Base-by-base conservation (phyloP, 129 eudicot genomes). In the Ambrosia trifida region DNA sequence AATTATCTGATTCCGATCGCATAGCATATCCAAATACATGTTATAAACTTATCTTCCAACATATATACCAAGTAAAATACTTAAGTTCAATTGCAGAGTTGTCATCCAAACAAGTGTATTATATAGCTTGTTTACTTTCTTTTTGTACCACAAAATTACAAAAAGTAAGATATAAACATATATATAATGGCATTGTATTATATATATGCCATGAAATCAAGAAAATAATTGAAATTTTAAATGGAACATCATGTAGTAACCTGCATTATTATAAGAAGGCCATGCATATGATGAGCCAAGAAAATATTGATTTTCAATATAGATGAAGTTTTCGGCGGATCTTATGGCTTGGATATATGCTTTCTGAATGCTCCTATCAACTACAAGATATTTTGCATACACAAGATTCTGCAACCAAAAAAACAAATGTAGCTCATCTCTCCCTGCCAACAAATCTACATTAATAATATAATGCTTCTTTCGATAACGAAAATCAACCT, bases 261-360 rank as follows among this genome's bases (percentile, higher is more conserved):
- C 95, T 88, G 97, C 88, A 61, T 76, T 67, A 72, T 52, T 84
- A 71, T 80, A 75, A 66, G 84, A 73, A 5, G 85, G 79, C 96
- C 97, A 91, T 76, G 93, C 97, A 76, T 79, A 91, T 31, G 97
- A 91, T 72, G 97, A 91, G n/a, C 97, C 97, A 43, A 91, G 81
- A 78, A 91, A 91, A 78, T 91, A 91, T 71, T 91, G 97, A 78
- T 91, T 91, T 72, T 91, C 97, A 66, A 91, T 91, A 71, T 91
- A 91, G 54, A 91, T 84, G 71, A 91, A 91, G 68, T 84, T 88
- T 53, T 91, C 85, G 10, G 97, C 96, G 2, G 90, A 76, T 76
- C 97, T 83, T 74, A 91, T 87, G 70, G 97, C 97, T 62, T 82
- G 80, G 68, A 91, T 76, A 68, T 91, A 91, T 58, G 91, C 97